Evolutionary conservation across 495 filamentous ascomycete species (phyloP), one percentile per base, ranked within the genome.

Genomic region (Hyaloscypha variabilis): DNA sequence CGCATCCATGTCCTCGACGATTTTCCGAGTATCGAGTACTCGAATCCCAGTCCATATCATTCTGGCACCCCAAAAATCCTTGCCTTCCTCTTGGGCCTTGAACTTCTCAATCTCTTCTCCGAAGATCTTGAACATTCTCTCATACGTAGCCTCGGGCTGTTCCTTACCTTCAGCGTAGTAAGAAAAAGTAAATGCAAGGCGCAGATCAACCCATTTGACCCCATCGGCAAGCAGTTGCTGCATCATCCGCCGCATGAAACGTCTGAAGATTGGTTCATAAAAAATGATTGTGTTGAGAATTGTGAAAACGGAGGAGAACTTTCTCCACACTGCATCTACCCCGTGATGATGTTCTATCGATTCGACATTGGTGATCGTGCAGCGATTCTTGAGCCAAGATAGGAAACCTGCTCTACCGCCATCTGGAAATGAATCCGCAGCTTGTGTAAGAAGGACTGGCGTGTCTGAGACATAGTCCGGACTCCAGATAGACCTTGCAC

Each of bases 191-290:
- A 93, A 93, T 0, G 78, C 82, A 58, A 83, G 78, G 39, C 87
- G 80, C 60, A 91, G 65, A 70, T 98, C 94, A 5, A 89, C 88
- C 82, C 93, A 97, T 68, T 81, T 83, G 26, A 97, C 82, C 1
- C 92, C 91, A 75, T 99, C 94, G 2, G 83, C 85, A 8, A 86
- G 77, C 6, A 97, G 75, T 25, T 90, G 79, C 17, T 78, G 76
- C 67, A 95, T 83, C 67, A 97, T 77, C 3, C 84, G 81, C 17
- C 80, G 82, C 66, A 97, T 75, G 69, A 91, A 94, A 28, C 79
- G 78, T 26, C 92, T 88, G 77, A 92, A 94, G 60, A 99, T 92
- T 0, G 95, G 94, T 75, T 98, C 95, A 75, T 97, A 97, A 77
- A 86, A 90, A 21, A 96, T 76, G 28, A 97, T 83, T 6, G 86